Conservation (phyloP, 306 rosid species). For the Prunus mira region DNA sequence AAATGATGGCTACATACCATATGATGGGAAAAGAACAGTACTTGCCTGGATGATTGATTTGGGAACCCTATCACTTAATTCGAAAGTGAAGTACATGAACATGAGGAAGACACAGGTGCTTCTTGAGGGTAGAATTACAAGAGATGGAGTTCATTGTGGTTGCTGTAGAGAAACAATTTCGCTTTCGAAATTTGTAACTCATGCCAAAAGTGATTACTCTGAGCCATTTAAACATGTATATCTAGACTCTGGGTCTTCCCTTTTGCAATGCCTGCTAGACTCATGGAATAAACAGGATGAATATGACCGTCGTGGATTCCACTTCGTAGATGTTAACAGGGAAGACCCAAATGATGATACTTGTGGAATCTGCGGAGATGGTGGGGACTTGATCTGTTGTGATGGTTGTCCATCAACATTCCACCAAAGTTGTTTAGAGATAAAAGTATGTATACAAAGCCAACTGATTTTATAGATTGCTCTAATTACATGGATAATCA, state of each 20-base stretch:
- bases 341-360: constrained; percentile 97
- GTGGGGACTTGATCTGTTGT: constrained; percentile 93
- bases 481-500: neutral
- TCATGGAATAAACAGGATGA: constrained; percentile 86
- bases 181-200: constrained; percentile 62
- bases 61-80: constrained; percentile 62
- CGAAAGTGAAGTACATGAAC: constrained; percentile 60
- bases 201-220: constrained; percentile 55
- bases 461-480: neutral
- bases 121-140: constrained; percentile 61
- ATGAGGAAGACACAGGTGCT: constrained; percentile 29
- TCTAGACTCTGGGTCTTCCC: constrained; percentile 60
- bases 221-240: constrained; percentile 61
- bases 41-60: constrained; percentile 88
- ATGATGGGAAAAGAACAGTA: constrained; percentile 76
- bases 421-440: constrained; percentile 85
- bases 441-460: constrained; percentile 48
- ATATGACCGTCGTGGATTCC: constrained; percentile 57
- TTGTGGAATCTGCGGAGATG: constrained; percentile 96
- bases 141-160: constrained; percentile 80
- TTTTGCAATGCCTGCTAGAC: constrained; percentile 79
- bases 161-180: constrained; percentile 65
- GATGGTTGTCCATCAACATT: constrained; percentile 97
- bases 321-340: constrained; percentile 62
- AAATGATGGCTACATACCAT: constrained; percentile 66